Evolutionary conservation across 129 eudicot genomes (phyloP), one percentile per base, ranked within the genome.

Genomic region (Tagetes erecta): DNA sequence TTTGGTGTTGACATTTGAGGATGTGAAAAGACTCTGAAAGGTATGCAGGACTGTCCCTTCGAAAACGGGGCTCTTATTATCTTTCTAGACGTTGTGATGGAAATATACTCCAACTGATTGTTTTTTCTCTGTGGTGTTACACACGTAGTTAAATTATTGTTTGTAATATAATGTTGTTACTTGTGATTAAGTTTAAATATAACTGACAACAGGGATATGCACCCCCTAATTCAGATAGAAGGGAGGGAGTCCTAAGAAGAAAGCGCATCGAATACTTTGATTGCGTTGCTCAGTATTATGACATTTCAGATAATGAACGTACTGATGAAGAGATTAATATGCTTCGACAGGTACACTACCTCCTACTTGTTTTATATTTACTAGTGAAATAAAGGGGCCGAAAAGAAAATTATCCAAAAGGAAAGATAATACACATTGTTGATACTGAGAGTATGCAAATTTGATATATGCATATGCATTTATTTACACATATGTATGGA

Each of bases 191-290:
- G 76, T 89, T 86, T 80, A 75, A 88, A 76, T 55, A 91, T 84
- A 80, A 88, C 90, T 88, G 96, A 91, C 90, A 78, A 91, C 97
- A 91, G 97, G 99, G 97, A 84, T 94, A 91, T 91, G 98, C 98
- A 87, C 98, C 98, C 86, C 88, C 97, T 91, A 94, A 91, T 94
- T 94, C 97, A 91, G 97, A 94, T 91, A 85, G 99, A 94, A 94
- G 99, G 96, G 99, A 91, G 80, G 92, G 91, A 85, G 90, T 91
- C 80, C 71, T 94, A 86, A 91, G 91, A 84, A 88, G 97, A 86
- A 94, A 94, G 80, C 97, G 96, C 74, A 62, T 78, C 13, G 99
- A 94, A 73, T 91, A 94, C 87, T 88, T 91, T 41, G 97, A 94
- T 78, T 86, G 91, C 75, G 97, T 94, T 64, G 88, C 96, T 41